Conservation (phyloP, 1,139 yeast species). For the Arxiozyma slooffiae region DNA sequence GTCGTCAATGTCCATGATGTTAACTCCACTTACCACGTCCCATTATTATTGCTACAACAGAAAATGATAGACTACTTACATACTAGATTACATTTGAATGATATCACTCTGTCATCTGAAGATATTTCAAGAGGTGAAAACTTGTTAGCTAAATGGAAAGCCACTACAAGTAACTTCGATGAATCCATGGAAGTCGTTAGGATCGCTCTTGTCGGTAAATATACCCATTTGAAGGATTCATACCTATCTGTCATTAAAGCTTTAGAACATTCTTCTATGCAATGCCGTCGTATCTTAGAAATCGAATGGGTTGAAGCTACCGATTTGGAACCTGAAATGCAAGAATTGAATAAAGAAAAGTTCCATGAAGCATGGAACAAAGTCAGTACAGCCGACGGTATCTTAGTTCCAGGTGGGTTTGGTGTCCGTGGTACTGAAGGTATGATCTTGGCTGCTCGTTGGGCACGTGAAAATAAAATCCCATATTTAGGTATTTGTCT, state of each 20-base stretch:
- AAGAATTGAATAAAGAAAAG: conserved; percentile 53
- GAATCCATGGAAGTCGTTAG: conserved; percentile 76
- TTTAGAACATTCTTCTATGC: conserved; percentile 89
- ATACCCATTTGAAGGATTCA: conserved; percentile 89
- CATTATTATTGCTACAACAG: conserved; percentile 80
- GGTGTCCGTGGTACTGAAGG: conserved; percentile 98
- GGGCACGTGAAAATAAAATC: conserved; percentile 90
- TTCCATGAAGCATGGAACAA: conserved; percentile 95
- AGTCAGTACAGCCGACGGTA: conserved; percentile 92
- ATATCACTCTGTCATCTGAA: conserved; percentile 42
- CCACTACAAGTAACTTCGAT: conserved; percentile 68
- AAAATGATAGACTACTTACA: conserved; percentile 67
- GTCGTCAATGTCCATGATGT: conserved; percentile 96
- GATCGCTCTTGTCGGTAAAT: conserved; percentile 94
- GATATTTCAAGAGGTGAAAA: conserved; percentile 56
- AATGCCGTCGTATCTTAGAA: conserved; percentile 71
- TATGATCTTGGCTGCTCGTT: conserved; percentile 92
- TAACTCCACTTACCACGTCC: conserved; percentile 95
- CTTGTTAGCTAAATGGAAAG: conserved; percentile 70
- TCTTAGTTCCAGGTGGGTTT: conserved; percentile 96
- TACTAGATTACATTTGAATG: conserved; percentile 54
- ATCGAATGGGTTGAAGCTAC: conserved; percentile 95
- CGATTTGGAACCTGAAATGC: conserved; percentile 70
- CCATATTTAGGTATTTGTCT: conserved; percentile 96
- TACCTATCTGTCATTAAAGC: conserved; percentile 92